Conservation (phyloP, 1,139 yeast species). For the Lodderomyces jiufengensis region DNA sequence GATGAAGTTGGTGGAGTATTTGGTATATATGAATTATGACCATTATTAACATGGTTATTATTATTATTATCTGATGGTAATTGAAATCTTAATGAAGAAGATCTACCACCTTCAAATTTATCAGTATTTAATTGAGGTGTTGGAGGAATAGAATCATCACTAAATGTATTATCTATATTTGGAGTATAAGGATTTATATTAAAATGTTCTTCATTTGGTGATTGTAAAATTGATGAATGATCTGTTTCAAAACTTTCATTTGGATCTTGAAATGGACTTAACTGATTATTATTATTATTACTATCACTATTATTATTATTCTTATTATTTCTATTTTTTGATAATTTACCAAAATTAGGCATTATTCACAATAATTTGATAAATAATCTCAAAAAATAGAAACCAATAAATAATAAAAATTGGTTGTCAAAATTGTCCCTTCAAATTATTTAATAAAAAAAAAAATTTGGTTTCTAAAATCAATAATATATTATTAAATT, state of each 20-base stretch:
- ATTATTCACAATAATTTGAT: too few species aligned
- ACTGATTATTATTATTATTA: constrained; percentile 3
- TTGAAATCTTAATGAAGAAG: constrained; percentile 25
- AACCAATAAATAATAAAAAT: too few species aligned
- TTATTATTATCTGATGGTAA: constrained; percentile 15
- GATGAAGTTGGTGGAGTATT: constrained; percentile 11
- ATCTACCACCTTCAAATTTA: constrained; percentile 11
- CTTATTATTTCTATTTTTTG: too few species aligned
- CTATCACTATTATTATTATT: too few species aligned
- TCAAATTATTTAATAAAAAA: too few species aligned
- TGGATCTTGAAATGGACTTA: constrained; percentile 16
- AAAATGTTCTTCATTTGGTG: constrained; percentile 9
- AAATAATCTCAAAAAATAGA: too few species aligned
- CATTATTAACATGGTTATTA: constrained; percentile 8
- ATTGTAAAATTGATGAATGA: constrained; percentile 9
- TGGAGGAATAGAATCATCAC: constrained; percentile 13
- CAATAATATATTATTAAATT: too few species aligned
- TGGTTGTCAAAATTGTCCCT: too few species aligned
- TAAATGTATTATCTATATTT: constrained; percentile 6
- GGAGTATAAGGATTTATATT: neutral
- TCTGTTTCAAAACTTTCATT: constrained; percentile 9
- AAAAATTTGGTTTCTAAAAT: too few species aligned
- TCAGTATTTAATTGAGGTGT: constrained; percentile 10
- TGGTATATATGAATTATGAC: constrained; percentile 8
- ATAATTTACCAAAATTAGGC: too few species aligned